Conservation (phyloP, 225 moss, liverwort and hornwort species). For the Thuidium tamariscinum region DNA sequence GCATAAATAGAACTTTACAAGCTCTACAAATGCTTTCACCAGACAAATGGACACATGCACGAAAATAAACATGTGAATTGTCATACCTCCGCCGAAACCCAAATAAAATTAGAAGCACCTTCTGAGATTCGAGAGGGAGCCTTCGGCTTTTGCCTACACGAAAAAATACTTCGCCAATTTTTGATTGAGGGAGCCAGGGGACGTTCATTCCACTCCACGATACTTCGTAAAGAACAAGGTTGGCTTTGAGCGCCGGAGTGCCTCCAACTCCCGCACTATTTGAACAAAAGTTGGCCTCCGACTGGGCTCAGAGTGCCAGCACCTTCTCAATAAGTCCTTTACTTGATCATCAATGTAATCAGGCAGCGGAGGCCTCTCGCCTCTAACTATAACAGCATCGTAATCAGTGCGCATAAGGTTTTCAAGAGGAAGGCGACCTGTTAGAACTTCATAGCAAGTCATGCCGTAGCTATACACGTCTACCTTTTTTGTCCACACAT, state of each 20-base stretch:
- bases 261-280: not conserved
- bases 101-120: not conserved
- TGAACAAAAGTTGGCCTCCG: not conserved
- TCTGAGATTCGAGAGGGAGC: not conserved
- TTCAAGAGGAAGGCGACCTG: not conserved
- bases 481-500: not conserved
- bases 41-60: not conserved
- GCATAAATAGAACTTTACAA: not conserved
- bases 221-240: not conserved
- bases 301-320: not conserved
- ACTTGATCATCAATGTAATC: not conserved
- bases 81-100: not conserved
- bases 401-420: not conserved
- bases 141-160: not conserved
- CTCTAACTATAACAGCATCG: not conserved
- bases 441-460: slow-evolving; percentile 9
- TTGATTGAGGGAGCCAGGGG: not conserved
- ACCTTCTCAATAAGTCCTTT: not conserved
- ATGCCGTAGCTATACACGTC: slow-evolving; percentile 14
- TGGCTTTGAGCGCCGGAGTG: not conserved
- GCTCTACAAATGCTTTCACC: not conserved
- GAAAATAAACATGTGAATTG: not conserved
- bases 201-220: not conserved
- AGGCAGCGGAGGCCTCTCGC: not conserved
- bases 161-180: not conserved